A percentile compares a stretch with the other conserved stretches of the same genome.
Conservation (phyloP, 169 alveolate genomes). For the Eimeria tenella region DNA sequence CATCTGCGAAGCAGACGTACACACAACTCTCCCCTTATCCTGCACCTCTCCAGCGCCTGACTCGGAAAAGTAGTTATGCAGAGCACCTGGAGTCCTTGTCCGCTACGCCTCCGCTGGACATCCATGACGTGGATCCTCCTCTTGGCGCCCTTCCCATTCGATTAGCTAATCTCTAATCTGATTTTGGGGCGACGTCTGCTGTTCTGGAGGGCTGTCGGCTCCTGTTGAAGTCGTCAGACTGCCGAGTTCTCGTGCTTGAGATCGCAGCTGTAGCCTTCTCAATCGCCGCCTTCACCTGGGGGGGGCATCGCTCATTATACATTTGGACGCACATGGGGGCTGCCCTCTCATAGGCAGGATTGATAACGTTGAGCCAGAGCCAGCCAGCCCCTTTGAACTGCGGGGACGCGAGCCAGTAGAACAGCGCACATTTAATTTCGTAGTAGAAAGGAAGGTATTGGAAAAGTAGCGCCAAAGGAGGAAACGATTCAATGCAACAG, state of each 20-base stretch:
- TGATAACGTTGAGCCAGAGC: slow-evolving; percentile 71
- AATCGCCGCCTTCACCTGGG: slow-evolving; percentile 24
- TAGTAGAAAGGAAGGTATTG: slow-evolving; percentile 73
- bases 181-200: slow-evolving; percentile 48
- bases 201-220: slow-evolving; percentile 72
- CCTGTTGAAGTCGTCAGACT: slow-evolving; percentile 58
- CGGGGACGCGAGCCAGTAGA: slow-evolving; percentile 81
- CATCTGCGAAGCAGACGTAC: slow-evolving; percentile 71
- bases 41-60: no score
- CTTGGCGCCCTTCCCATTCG: no score
- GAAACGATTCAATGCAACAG: slow-evolving; percentile 48
- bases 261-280: slow-evolving; percentile 49
- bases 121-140: no score
- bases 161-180: neutral
- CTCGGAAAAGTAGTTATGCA: no score
- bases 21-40: neutral
- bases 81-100: no score
- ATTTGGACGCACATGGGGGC: slow-evolving; percentile 69
- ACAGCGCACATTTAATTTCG: slow-evolving; percentile 71
- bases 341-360: slow-evolving; percentile 63
- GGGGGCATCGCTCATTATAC: slow-evolving; percentile 60
- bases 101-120: no score
- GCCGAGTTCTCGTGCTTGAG: neutral
- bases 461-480: slow-evolving; percentile 42
- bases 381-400: slow-evolving; percentile 79